phyloP scores from a whole-genome alignment of 768 basidiomycete genomes.

The Macrocybe gigantea region DNA sequence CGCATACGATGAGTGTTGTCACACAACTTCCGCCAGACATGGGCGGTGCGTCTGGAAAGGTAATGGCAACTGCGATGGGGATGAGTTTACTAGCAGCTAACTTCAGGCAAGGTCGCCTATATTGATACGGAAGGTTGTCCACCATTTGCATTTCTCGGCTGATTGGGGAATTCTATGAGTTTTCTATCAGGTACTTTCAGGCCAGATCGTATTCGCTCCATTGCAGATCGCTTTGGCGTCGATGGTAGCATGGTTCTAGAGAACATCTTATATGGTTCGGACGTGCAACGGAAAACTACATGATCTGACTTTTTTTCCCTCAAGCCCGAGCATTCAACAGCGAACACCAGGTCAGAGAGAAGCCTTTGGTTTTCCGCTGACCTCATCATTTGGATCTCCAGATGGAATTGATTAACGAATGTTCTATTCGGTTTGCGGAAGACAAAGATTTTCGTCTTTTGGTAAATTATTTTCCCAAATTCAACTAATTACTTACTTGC shows the following conservation, averaged over 20 bases:
- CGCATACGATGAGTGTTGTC: conserved; percentile 91
- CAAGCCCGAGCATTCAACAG: conserved; percentile 86
- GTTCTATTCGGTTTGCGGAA: conserved; percentile 82
- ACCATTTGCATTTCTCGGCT: neutral
- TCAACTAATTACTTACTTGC: conserved; percentile 7
- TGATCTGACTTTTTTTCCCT: conserved; percentile 6
- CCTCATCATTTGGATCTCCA: conserved; percentile 17
- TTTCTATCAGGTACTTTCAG: conserved; percentile 74
- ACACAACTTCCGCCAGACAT: conserved; percentile 85
- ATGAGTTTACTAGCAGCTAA: neutral
- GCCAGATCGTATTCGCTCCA: conserved; percentile 85
- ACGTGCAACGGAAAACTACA: neutral
- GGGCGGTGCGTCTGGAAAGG: conserved; percentile 89
- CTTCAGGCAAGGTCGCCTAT: conserved; percentile 64
- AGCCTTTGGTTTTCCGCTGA: conserved; percentile 2
- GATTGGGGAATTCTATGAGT: conserved; percentile 8
- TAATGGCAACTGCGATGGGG: conserved; percentile 16
- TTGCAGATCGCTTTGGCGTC: conserved; percentile 94
- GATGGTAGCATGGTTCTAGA: conserved; percentile 82
- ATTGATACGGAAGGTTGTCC: conserved; percentile 78
- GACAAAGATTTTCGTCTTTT: conserved; percentile 79
- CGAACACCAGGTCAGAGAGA: conserved; percentile 68
- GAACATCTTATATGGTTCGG: conserved; percentile 82
- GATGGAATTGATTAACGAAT: conserved; percentile 92
- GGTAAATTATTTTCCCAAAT: conserved; percentile 25